Conservation (phyloP, 2,329 filamentous ascomycete species). For the Nothomitra cinnamomea region DNA sequence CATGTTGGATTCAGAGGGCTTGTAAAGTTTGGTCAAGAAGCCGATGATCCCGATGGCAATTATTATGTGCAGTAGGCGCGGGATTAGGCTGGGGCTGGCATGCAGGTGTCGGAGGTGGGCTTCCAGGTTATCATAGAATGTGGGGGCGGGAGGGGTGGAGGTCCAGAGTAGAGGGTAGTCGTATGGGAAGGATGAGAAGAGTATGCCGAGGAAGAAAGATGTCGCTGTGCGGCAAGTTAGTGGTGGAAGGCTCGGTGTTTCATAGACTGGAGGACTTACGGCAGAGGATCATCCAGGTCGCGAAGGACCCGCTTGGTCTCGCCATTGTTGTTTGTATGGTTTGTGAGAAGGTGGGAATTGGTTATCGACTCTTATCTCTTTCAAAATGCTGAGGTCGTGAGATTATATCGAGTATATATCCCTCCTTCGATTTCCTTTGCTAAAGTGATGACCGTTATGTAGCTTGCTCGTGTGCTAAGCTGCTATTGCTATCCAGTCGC, state of each 20-base stretch:
- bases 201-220: constrained; percentile 95
- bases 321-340: background rate
- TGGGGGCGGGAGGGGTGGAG: constrained; percentile 25
- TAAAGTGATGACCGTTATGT: background rate
- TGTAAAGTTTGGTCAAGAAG: constrained; percentile 89
- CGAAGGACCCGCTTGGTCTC: constrained; percentile 45
- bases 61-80: constrained; percentile 84
- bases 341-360: too few species aligned
- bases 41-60: constrained; percentile 75
- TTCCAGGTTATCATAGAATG: constrained; percentile 62
- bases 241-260: too few species aligned
- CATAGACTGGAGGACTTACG: constrained; percentile 41
- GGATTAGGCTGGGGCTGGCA: constrained; percentile 78
- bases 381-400: background rate
- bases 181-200: constrained; percentile 94
- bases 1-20: constrained; percentile 82
- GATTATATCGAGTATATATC: background rate
- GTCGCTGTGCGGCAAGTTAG: constrained; percentile 29
- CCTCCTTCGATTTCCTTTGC: background rate
- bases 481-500: too few species aligned
- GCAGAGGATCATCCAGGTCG: constrained; percentile 91
- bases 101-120: constrained; percentile 81
- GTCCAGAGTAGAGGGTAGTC: constrained; percentile 81
- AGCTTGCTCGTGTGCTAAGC: too few species aligned
- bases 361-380: background rate